phyloP scores from a whole-genome alignment of 2,329 filamentous ascomycete species.

The Claviceps sp. region DNA sequence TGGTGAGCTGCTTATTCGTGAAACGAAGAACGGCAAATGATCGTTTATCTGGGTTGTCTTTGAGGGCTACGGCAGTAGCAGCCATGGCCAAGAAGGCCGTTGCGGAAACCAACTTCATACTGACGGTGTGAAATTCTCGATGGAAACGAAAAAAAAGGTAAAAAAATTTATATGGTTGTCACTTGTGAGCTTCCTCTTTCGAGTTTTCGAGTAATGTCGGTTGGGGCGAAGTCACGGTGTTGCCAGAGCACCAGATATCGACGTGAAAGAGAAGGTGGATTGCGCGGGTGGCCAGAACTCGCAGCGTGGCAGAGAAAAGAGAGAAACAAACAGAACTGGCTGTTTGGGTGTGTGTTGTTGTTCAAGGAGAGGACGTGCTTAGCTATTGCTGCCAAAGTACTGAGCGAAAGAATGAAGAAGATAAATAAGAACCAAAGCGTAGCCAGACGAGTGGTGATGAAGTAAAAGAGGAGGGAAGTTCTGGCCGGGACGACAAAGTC shows the following conservation, averaged over 20 bases:
- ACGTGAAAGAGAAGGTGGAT: slow-evolving; percentile 13
- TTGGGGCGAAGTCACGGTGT: slow-evolving; percentile 12
- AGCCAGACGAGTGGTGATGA: slow-evolving; percentile 1
- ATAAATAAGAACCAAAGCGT: slow-evolving; percentile 6
- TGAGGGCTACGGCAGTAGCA: slow-evolving; percentile 25
- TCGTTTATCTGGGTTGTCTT: slow-evolving; percentile 26
- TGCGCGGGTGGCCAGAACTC: slow-evolving; percentile 11
- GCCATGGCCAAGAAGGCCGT: slow-evolving; percentile 25
- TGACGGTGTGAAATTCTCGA: slow-evolving; percentile 4
- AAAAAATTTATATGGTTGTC: background rate
- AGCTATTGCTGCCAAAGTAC: slow-evolving; percentile 14
- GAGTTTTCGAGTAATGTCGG: slow-evolving; percentile 1
- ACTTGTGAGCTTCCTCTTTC: background rate
- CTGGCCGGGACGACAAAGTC: background rate
- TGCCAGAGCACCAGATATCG: slow-evolving; percentile 20
- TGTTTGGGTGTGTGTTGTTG: slow-evolving; percentile 12
- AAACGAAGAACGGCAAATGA: slow-evolving; percentile 60
- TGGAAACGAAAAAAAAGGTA: too few relatives aligned
- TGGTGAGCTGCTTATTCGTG: slow-evolving; percentile 49
- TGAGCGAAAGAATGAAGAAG: background rate
- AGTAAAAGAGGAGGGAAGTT: slow-evolving; percentile 5
- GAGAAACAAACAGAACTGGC: slow-evolving; percentile 17
- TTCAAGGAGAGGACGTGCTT: slow-evolving; percentile 22
- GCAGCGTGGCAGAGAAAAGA: slow-evolving; percentile 14
- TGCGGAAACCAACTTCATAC: slow-evolving; percentile 23